Conservation (phyloP, 108 stramenopile genomes). For the Thalassiosira profunda region DNA sequence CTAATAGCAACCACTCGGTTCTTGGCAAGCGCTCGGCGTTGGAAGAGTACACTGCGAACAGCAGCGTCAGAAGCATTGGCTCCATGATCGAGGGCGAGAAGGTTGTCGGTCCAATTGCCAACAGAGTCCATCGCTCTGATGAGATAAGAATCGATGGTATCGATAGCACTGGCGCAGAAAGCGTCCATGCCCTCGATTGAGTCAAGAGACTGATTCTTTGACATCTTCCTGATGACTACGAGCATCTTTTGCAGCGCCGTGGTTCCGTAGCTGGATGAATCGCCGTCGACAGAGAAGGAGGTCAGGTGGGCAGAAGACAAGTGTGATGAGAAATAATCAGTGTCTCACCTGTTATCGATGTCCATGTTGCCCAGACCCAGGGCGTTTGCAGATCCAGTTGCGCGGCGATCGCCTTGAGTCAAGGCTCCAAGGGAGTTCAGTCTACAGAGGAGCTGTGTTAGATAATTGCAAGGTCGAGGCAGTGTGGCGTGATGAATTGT, state of each 20-base stretch:
- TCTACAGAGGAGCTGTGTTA: no score
- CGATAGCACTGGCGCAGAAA: neutral
- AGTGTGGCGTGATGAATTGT: no score
- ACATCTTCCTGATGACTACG: neutral
- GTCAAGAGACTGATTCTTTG: neutral
- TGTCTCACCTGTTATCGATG: conserved; percentile 9
- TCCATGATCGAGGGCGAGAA: neutral
- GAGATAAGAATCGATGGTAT: conserved; percentile 5
- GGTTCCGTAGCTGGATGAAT: conserved; percentile 4
- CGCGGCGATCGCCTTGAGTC: conserved; percentile 58
- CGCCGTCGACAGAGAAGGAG: neutral
- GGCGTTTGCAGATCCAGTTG: conserved; percentile 22
- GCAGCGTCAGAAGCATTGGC: neutral
- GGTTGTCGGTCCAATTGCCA: neutral
- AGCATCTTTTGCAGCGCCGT: conserved; percentile 2
- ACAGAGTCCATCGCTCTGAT: neutral
- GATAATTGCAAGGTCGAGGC: no score
- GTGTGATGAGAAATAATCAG: neutral
- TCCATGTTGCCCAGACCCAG: conserved; percentile 9
- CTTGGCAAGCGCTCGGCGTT: neutral
- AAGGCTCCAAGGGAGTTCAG: conserved; percentile 63
- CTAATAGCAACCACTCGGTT: neutral
- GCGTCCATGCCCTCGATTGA: neutral
- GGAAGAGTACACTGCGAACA: neutral
- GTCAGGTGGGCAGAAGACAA: neutral